Percentiles rank a stretch among this genome's conserved stretches.
phyloP scores from a whole-genome alignment of 2,329 filamentous ascomycete genomes.

The Exophiala bonariae region DNA sequence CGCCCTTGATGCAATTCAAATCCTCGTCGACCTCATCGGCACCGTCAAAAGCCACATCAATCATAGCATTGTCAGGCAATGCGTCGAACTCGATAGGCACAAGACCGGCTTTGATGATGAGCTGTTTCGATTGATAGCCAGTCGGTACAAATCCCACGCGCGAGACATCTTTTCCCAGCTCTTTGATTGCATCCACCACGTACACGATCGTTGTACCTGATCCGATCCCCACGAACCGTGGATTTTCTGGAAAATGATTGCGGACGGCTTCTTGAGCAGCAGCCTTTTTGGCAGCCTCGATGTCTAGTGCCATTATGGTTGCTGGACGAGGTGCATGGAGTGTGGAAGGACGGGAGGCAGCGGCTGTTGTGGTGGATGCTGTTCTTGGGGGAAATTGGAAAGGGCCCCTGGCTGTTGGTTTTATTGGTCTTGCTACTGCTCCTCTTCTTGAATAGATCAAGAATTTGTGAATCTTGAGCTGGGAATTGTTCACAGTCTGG shows the following conservation, averaged over 20 bases:
- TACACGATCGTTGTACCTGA: conserved; percentile 67
- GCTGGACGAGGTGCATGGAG: neutral
- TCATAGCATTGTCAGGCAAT: conserved; percentile 61
- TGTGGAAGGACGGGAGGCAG: neutral
- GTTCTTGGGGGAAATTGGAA: neutral
- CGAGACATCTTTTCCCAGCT: conserved; percentile 44
- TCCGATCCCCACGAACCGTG: conserved; percentile 64
- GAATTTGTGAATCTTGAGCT: too few relatives aligned
- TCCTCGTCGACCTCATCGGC: conserved; percentile 96
- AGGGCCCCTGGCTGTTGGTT: conserved; percentile 1
- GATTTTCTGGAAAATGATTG: conserved; percentile 60
- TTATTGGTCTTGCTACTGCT: conserved; percentile 4
- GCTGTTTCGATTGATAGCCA: conserved; percentile 83
- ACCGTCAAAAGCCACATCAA: conserved; percentile 94
- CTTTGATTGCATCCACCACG: conserved; percentile 65
- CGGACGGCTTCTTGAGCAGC: conserved; percentile 59
- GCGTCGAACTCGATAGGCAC: conserved; percentile 76
- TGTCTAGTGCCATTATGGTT: conserved; percentile 22
- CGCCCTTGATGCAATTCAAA: conserved; percentile 96
- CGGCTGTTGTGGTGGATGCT: neutral
- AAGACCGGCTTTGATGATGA: conserved; percentile 78
- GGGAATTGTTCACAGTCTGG: too few relatives aligned
- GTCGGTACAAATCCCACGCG: conserved; percentile 87
- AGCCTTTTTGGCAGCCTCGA: conserved; percentile 62
- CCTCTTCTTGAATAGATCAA: too few relatives aligned